A percentile compares a stretch with the other conserved stretches of the same genome.
Conservation (phyloP, 2,329 filamentous ascomycete species). For the Boeremia exigua region DNA sequence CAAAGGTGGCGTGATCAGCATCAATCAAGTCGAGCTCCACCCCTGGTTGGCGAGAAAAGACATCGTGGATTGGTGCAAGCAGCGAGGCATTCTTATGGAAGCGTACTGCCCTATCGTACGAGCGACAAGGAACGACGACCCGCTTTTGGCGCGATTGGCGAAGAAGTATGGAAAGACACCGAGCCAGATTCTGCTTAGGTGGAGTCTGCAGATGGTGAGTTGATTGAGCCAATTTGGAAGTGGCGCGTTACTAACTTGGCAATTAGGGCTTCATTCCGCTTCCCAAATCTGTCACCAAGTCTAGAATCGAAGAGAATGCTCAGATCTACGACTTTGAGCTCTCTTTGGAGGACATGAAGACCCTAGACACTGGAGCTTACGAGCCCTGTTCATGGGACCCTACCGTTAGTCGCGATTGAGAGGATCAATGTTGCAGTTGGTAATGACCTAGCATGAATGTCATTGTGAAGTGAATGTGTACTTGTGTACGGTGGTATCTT, state of each 20-base stretch:
- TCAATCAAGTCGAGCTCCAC: conserved; percentile 85
- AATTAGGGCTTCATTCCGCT: conserved; percentile 65
- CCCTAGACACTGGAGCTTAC: conserved; percentile 61
- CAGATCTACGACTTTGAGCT: conserved; percentile 67
- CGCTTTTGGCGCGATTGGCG: conserved; percentile 57
- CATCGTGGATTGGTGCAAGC: conserved; percentile 77
- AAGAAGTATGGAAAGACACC: conserved; percentile 65
- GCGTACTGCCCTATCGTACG: conserved; percentile 57
- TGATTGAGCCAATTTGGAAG: too few species aligned
- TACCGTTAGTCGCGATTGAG: conserved; percentile 50
- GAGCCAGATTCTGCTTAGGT: conserved; percentile 65
- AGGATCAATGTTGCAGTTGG: not conserved
- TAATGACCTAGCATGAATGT: conserved; percentile 4
- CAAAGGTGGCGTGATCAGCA: conserved; percentile 74
- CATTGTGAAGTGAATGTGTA: not conserved
- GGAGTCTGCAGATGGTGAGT: conserved; percentile 56
- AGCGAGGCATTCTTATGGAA: conserved; percentile 56
- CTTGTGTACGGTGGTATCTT: conserved; percentile 13
- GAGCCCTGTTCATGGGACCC: conserved; percentile 67
- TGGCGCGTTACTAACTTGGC: not conserved
- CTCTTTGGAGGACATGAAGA: conserved; percentile 63
- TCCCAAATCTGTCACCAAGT: conserved; percentile 66
- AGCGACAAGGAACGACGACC: conserved; percentile 59
- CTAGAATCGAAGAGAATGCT: conserved; percentile 66
- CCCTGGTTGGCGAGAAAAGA: conserved; percentile 84